A percentile compares a stretch with the other conserved stretches of the same genome.
Conservation (phyloP, 2,329 filamentous ascomycete species). For the Clathrospora elynae region DNA sequence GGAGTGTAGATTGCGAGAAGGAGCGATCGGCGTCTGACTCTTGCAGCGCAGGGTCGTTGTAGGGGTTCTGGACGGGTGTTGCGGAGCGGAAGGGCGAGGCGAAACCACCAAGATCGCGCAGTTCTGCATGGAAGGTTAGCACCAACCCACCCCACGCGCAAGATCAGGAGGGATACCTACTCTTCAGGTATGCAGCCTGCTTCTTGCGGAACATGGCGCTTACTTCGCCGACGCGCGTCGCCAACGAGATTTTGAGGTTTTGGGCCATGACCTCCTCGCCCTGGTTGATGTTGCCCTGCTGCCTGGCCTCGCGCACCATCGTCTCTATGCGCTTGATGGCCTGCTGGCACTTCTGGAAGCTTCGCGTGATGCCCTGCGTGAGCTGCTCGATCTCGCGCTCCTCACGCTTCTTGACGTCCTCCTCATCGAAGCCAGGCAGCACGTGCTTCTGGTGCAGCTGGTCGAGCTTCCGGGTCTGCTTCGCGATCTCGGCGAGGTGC, state of each 20-base stretch:
- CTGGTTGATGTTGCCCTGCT: constrained; percentile 71
- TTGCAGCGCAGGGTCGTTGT: constrained; percentile 78
- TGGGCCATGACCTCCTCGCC: constrained; percentile 95
- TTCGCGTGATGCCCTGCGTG: constrained; percentile 86
- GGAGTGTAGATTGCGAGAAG: constrained; percentile 86
- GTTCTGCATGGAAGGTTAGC: constrained; percentile 41
- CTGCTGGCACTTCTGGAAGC: constrained; percentile 87
- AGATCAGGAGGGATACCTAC: constrained; percentile 56
- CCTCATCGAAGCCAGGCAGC: constrained; percentile 93
- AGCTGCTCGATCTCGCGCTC: constrained; percentile 88
- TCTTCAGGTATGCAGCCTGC: constrained; percentile 94
- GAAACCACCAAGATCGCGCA: constrained; percentile 55
- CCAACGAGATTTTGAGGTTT: constrained; percentile 92
- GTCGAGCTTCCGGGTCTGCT: constrained; percentile 82
- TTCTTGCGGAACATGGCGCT: constrained; percentile 95
- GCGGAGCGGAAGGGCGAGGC: constrained; percentile 53
- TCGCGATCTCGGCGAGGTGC: constrained; percentile 76
- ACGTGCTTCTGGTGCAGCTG: constrained; percentile 97
- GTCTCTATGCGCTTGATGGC: constrained; percentile 85
- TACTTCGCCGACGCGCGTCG: constrained; percentile 84
- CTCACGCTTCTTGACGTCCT: constrained; percentile 83
- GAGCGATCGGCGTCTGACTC: constrained; percentile 93
- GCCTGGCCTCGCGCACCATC: constrained; percentile 81
- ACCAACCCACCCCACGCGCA: neutral
- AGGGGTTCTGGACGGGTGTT: constrained; percentile 63